Evolutionary conservation across 371 early-diverging fungal genomes (phyloP), one percentile per base, ranked within the genome.

Genomic region (Choanephora cucurbitarum): DNA sequence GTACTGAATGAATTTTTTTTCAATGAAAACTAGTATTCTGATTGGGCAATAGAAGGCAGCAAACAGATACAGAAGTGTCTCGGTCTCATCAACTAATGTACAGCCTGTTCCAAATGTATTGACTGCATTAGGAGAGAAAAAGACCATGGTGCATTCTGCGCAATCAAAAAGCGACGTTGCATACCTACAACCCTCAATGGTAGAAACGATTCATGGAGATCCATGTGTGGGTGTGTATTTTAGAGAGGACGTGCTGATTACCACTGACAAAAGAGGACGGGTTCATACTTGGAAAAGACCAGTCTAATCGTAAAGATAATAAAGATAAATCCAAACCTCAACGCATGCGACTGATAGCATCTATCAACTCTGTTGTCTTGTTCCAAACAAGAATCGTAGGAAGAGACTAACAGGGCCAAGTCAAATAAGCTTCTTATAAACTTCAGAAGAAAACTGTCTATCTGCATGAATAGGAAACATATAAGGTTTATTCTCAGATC

Each of bases 231-330:
- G 85, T 3, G 59, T 96, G 6, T 79, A 84, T 18, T 91, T 95
- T 66, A 79, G 89, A n/a, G 93, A 90, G 47, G 91, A 92, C 67
- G 79, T 84, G 8, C 73, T 97, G 21, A 83, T 93, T 18, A 94
- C 94, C 0, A 87, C 92, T 0, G 93, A 94, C 67, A 85, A 89
- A 37, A 63, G 81, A 14, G 97, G 97, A 1, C 71, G 81, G 28
- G 75, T 96, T 39, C 89, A 85, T 59, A 65, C 91, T 9, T 96
- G 95, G 95, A 60, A 73, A 55, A 77, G 95, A 15, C 96, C 95
- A n/a, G 7, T 7, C 7, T 28, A 7, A 28, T 7, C 7, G n/a
- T n/a, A n/a, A n/a, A n/a, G n/a, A 28, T 28, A 28, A 28, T 7
- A 28, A 28, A 28, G 28, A 28, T n/a, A n/a, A n/a, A n/a, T n/a